Evolutionary conservation across 208 protist genomes (phyloP).

Genomic region (Herpetomonas tarakana): DNA sequence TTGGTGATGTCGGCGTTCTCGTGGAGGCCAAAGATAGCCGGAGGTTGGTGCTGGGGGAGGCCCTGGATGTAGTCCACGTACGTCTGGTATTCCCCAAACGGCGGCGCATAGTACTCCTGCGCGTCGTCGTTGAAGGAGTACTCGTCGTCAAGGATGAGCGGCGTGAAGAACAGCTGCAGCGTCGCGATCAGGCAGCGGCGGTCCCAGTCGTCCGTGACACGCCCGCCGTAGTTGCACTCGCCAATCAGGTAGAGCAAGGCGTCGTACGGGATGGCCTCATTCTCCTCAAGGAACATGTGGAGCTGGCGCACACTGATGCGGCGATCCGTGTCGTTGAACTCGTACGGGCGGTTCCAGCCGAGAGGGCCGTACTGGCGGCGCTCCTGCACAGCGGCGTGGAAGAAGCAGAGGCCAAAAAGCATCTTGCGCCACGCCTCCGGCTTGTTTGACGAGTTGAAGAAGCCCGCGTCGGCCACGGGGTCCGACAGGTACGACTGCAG

Average conservation of each 20-base stretch:
- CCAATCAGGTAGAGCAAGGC: conserved; percentile 93
- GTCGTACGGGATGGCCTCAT: conserved; percentile 91
- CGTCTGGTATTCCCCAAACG: conserved; percentile 73
- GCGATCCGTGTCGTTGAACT: conserved; percentile 97
- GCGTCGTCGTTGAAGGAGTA: conserved; percentile 89
- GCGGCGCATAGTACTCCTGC: conserved; percentile 80
- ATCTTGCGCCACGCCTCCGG: conserved; percentile 89
- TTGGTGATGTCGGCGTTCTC: conserved; percentile 96
- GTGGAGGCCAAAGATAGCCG: conserved; percentile 92
- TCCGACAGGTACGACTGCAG: conserved; percentile 93
- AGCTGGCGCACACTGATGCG: conserved; percentile 95
- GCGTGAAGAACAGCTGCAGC: conserved; percentile 81
- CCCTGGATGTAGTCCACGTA: conserved; percentile 88
- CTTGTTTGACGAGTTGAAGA: conserved; percentile 83
- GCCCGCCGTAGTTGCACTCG: conserved; percentile 93
- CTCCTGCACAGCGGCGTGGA: conserved; percentile 97
- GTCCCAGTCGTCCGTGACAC: conserved; percentile 94
- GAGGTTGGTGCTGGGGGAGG: conserved; percentile 78
- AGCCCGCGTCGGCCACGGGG: conserved; percentile 78
- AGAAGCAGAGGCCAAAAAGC: conserved; percentile 95
- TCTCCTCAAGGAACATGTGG: conserved; percentile 94
- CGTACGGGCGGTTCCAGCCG: conserved; percentile 97
- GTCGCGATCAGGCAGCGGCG: conserved; percentile 91
- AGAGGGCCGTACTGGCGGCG: conserved; percentile 95
- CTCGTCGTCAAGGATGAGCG: conserved; percentile 87